Percentiles rank a stretch among this genome's conserved stretches.
Conservation (phyloP, 345 rosid genomes). For the Erucastrum elatum region DNA sequence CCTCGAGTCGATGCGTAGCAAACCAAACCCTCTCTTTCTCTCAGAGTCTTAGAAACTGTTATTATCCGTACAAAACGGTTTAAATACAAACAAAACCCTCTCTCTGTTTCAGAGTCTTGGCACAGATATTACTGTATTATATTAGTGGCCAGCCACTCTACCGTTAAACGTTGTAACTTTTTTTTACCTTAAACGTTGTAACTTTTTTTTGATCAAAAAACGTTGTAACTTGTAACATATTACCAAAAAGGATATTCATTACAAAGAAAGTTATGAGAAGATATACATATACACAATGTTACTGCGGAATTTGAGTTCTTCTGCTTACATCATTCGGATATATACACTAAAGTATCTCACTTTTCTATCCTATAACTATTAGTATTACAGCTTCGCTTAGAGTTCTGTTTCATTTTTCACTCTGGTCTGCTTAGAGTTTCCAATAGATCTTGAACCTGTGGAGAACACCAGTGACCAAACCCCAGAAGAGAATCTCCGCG, state of each 20-base stretch:
- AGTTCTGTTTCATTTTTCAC: background rate
- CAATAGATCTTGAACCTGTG: constrained; percentile 59
- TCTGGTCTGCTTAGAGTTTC: constrained; percentile 55
- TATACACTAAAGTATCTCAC: background rate
- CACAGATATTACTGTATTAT: too few species aligned
- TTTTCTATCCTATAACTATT: background rate
- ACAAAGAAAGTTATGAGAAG: background rate
- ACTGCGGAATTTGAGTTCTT: too few species aligned
- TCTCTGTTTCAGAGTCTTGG: too few species aligned
- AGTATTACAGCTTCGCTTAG: constrained; percentile 15
- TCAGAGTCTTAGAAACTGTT: too few species aligned
- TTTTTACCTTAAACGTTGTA: too few species aligned
- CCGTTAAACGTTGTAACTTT: background rate
- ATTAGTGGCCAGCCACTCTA: background rate
- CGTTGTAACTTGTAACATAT: too few species aligned
- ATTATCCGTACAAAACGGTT: too few species aligned
- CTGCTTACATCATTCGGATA: too few species aligned
- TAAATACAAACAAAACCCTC: too few species aligned
- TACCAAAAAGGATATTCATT: background rate
- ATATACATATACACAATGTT: background rate
- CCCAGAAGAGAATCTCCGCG: constrained; percentile 79
- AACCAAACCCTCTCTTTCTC: too few species aligned
- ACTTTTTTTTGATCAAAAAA: too few species aligned
- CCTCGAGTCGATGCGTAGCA: too few species aligned
- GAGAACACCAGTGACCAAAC: constrained; percentile 54